Conservation (phyloP, 1,139 yeast genomes). For the Lodderomyces oxycetoniae region DNA sequence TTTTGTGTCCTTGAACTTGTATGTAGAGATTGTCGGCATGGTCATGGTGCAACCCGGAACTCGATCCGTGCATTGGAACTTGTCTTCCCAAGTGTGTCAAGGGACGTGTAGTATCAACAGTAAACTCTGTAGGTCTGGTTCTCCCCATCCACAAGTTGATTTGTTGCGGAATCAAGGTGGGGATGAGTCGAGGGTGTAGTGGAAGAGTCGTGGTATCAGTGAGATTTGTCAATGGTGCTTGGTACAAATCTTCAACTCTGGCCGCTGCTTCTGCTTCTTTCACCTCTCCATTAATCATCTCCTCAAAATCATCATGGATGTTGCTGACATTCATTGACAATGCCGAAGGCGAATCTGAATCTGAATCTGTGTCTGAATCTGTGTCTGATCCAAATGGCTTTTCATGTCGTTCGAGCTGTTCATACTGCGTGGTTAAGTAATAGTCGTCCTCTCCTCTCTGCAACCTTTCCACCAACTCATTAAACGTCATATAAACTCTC, state of each 20-base stretch:
- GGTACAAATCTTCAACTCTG: conserved; percentile 46
- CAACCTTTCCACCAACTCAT: conserved; percentile 41
- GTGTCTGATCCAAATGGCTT: conserved; percentile 4
- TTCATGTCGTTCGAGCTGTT: conserved; percentile 15
- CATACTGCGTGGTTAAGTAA: conserved; percentile 68
- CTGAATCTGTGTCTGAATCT: conserved; percentile 14
- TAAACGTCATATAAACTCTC: conserved; percentile 45
- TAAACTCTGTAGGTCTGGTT: conserved; percentile 4
- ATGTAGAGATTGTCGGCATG: conserved; percentile 72
- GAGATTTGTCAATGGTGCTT: conserved; percentile 56
- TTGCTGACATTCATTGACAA: conserved; percentile 44
- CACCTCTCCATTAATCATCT: conserved; percentile 20
- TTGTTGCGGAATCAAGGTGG: conserved; percentile 56
- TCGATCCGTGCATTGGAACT: conserved; percentile 41
- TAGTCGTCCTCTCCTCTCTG: conserved; percentile 32
- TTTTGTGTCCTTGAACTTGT: conserved; percentile 53
- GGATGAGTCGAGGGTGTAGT: conserved; percentile 36
- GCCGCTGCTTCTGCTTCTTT: conserved; percentile 25
- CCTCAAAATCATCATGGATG: conserved; percentile 51
- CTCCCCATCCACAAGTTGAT: conserved; percentile 69
- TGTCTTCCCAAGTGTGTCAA: conserved; percentile 37
- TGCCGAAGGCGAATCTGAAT: too few species aligned
- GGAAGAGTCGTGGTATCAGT: conserved; percentile 30
- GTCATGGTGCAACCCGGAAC: conserved; percentile 78
- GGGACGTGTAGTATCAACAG: not conserved